Conservation (phyloP, 2,329 filamentous ascomycete genomes). For the Apiospora arundinis region DNA sequence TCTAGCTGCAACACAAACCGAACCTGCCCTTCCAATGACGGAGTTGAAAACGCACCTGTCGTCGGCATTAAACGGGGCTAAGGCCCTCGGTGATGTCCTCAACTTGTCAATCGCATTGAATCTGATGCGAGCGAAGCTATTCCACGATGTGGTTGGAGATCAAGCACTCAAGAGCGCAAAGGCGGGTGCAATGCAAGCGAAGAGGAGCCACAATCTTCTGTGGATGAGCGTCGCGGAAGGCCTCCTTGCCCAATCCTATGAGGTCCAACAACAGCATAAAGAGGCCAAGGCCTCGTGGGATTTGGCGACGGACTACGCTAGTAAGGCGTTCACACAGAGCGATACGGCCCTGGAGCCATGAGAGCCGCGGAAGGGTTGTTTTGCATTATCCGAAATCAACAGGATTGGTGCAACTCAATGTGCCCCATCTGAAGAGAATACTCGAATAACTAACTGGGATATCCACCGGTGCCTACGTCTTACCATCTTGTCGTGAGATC, state of each 20-base stretch:
- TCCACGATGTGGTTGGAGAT: constrained; percentile 80
- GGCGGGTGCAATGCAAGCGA: constrained; percentile 71
- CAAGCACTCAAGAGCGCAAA: constrained; percentile 79
- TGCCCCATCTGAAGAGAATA: background rate
- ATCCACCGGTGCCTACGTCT: background rate
- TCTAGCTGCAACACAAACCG: constrained; percentile 69
- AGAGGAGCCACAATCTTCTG: constrained; percentile 71
- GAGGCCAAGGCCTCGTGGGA: constrained; percentile 56
- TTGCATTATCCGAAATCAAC: background rate
- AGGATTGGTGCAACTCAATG: background rate
- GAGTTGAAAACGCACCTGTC: constrained; percentile 82
- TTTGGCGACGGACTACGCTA: constrained; percentile 36
- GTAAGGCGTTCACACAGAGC: constrained; percentile 31
- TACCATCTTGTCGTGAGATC: background rate
- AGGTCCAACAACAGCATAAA: constrained; percentile 69
- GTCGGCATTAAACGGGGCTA: constrained; percentile 72
- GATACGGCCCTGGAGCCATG: constrained; percentile 1
- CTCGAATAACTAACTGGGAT: background rate
- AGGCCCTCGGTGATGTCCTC: constrained; percentile 75
- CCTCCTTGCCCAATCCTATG: constrained; percentile 77
- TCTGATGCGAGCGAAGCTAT: constrained; percentile 84
- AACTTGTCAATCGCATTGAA: constrained; percentile 83
- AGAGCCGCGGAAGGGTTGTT: background rate
- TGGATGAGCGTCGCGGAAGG: constrained; percentile 84
- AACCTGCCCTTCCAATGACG: constrained; percentile 70